A percentile compares a stretch with the other conserved stretches of the same genome.
These are phyloP conservation scores for Alternaria triticina DNA, from an alignment of 2,329 filamentous ascomycete species.

Conservation along the genomic window DNA sequence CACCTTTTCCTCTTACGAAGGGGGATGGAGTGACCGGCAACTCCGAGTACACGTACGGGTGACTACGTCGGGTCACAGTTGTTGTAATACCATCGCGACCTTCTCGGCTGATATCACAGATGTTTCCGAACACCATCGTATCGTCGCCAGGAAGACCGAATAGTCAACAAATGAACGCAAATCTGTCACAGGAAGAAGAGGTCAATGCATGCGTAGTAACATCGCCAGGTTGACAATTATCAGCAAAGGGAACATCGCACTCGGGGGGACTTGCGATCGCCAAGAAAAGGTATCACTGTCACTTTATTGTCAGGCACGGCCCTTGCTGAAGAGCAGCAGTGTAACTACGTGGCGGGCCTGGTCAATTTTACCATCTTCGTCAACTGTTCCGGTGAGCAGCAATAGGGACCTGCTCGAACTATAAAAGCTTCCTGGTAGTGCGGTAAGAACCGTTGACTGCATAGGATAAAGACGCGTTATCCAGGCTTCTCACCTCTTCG, in stretches of 20 bases:
- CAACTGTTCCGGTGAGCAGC: background rate
- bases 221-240: background rate
- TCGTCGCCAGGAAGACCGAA: background rate
- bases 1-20: background rate
- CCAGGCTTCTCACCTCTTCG: background rate
- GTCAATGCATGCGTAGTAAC: background rate
- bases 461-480: background rate
- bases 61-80: background rate
- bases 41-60: background rate
- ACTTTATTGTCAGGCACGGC: background rate
- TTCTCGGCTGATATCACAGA: background rate
- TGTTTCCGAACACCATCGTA: background rate
- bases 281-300: background rate
- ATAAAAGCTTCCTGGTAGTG: background rate
- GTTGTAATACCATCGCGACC: background rate
- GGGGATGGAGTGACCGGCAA: background rate
- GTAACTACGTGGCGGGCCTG: background rate
- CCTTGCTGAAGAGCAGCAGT: background rate
- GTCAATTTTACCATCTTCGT: background rate
- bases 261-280: background rate
- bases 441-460: background rate
- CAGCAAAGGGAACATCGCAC: background rate
- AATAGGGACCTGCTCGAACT: background rate
- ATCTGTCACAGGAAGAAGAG: background rate
- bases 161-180: background rate